Percentiles rank a stretch among this genome's conserved stretches.
Evolutionary conservation across 2,329 filamentous ascomycete genomes (phyloP).

Genomic region (Herpotrichia juniperi): DNA sequence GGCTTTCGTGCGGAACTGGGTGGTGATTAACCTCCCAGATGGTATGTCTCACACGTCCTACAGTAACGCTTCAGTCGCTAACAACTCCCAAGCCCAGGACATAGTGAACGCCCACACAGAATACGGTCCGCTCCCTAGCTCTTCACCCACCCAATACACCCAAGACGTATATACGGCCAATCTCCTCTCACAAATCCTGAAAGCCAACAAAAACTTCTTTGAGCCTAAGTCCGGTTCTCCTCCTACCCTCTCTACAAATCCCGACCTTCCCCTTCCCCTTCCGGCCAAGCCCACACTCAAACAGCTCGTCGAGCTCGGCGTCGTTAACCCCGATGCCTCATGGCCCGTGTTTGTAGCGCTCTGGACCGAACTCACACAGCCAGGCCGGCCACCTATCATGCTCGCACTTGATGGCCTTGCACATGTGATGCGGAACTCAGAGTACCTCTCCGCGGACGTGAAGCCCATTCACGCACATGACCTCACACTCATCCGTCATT

Average conservation of each 20-base stretch:
- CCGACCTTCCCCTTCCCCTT: constrained; percentile 65
- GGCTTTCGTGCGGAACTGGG: constrained; percentile 82
- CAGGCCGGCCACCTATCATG: constrained; percentile 68
- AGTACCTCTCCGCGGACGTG: constrained; percentile 74
- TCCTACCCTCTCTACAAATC: constrained; percentile 58
- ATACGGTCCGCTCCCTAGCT: constrained; percentile 72
- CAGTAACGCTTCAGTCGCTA: constrained; percentile 14
- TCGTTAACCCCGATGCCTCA: constrained; percentile 76
- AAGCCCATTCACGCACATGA: constrained; percentile 86
- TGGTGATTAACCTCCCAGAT: constrained; percentile 89
- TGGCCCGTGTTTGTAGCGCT: constrained; percentile 82
- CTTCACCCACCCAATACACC: constrained; percentile 65
- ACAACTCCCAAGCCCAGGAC: constrained; percentile 69
- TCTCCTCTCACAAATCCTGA: constrained; percentile 73
- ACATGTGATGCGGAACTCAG: constrained; percentile 79
- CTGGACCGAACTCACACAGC: constrained; percentile 75
- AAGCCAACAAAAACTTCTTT: constrained; percentile 74
- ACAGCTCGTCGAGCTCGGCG: constrained; percentile 70
- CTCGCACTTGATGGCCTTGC: constrained; percentile 79
- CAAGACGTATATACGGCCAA: constrained; percentile 80
- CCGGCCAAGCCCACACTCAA: constrained; percentile 67
- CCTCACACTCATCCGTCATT: constrained; percentile 75
- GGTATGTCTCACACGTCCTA: constrained; percentile 58
- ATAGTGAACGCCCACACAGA: constrained; percentile 80
- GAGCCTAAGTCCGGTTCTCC: constrained; percentile 63